Base-by-base conservation (phyloP, 2,329 filamentous ascomycete species). In the Alternaria sp. region DNA sequence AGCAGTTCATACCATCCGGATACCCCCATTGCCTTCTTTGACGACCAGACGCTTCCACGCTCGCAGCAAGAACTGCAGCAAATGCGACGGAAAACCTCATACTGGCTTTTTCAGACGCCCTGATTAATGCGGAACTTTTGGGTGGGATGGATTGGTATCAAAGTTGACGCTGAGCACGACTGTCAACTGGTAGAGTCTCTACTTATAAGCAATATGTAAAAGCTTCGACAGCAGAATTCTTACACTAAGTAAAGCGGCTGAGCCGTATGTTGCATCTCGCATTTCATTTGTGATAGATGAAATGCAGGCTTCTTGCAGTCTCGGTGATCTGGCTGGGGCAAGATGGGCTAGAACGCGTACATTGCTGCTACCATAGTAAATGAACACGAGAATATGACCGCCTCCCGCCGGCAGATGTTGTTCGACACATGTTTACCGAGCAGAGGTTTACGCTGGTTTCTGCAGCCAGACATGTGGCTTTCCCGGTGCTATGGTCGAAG, bases 271-370 rank as follows among this genome's bases (percentile, higher is more conserved):
- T 62, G 63, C 63, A 61, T 64, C 63, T 59, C 62, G 64, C 59
- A 58, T 63, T 73, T 74, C 71, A 76, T 75, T 74, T 75, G 5
- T 60, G 66, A 67, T 75, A 75, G 60, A 76, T 74, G 68, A 74
- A 56, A 10, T 18, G 45, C 44, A 30, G 63, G 59, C 64, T 43
- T 45, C 63, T 70, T 54, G 58, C 60, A 65, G 49, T 57, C 43
- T 41, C n/a, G 36, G 57, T 62, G 56, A 46, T 59, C 60, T 57
- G 48, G 60, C 59, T 51, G 45, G 56, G 65, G 57, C 55, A 52
- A 52, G 51, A 48, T 49, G 62, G 65, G 58, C 64, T 60, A 72
- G 66, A 69, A 48, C 60, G 53, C 44, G 56, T 65, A 60, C 64
- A 57, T 51, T 53, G 18, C 46, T 62, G 30, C 63, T 52, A 44